These are phyloP conservation scores for Backusella luteola DNA, from an alignment of 192 early-diverging fungal species.

Conservation along the genomic window DNA sequence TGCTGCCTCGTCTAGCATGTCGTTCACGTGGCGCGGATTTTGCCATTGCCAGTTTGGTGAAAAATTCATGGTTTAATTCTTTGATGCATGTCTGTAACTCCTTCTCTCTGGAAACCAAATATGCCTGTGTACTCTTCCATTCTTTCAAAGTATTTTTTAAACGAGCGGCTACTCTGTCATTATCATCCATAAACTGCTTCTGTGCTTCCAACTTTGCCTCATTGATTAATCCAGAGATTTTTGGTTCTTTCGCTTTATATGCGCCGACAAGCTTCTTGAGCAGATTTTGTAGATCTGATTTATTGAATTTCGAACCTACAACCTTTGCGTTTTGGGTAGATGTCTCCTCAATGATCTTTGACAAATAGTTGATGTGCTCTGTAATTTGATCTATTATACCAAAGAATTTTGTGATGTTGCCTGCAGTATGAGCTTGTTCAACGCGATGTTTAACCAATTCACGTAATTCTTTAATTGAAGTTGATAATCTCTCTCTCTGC, in stretches of 20 bases:
- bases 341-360: slow-evolving; percentile 26
- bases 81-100: slow-evolving; percentile 40
- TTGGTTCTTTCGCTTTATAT: slow-evolving; percentile 18
- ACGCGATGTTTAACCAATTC: slow-evolving; percentile 17
- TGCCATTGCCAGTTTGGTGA: slow-evolving; percentile 32
- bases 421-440: slow-evolving; percentile 25
- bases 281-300: slow-evolving; percentile 33
- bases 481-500: slow-evolving; percentile 29
- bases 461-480: slow-evolving; percentile 27
- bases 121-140: slow-evolving; percentile 40
- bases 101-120: slow-evolving; percentile 40
- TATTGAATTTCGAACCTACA: slow-evolving; percentile 23
- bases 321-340: slow-evolving; percentile 26
- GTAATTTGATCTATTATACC: slow-evolving; percentile 38
- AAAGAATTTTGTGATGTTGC: slow-evolving; percentile 26
- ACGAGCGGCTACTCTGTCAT: slow-evolving; percentile 37
- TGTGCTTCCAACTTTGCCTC: slow-evolving; percentile 22
- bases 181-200: slow-evolving; percentile 29
- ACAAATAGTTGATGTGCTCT: slow-evolving; percentile 26
- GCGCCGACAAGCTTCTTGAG: slow-evolving; percentile 16
- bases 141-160: slow-evolving; percentile 42
- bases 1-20: background rate
- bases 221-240: background rate
- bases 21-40: slow-evolving; percentile 7
- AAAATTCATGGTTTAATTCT: slow-evolving; percentile 33